Evolutionary conservation across 1,139 yeast species (phyloP).

Genomic region (Suhomyces atakaporum): DNA sequence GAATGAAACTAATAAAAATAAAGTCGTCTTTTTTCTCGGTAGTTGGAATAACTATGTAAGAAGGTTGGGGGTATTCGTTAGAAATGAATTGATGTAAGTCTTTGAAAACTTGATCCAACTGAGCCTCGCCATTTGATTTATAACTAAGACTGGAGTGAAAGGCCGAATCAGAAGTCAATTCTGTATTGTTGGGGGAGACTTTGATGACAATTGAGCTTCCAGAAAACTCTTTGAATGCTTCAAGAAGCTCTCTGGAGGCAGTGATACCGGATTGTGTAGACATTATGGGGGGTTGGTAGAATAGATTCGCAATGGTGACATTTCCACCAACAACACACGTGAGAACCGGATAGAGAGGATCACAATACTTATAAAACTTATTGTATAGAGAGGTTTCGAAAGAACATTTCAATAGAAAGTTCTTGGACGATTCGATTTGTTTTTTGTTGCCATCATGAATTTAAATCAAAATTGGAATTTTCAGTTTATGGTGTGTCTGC

Average conservation of each 20-base stretch:
- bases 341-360: neutral
- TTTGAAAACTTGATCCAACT: conserved; percentile 39
- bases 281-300: conserved; percentile 35
- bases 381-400: conserved; percentile 13
- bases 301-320: neutral
- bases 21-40: conserved; percentile 31
- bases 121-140: conserved; percentile 18
- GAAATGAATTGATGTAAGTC: conserved; percentile 35
- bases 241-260: conserved; percentile 47
- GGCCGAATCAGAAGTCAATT: conserved; percentile 39
- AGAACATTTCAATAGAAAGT: too few relatives aligned
- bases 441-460: too few relatives aligned
- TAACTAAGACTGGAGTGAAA: neutral
- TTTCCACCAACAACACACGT: neutral
- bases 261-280: conserved; percentile 73
- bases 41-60: conserved; percentile 56
- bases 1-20: conserved; percentile 79
- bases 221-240: conserved; percentile 28
- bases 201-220: conserved; percentile 37
- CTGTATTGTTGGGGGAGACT: conserved; percentile 48
- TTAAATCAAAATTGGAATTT: too few relatives aligned
- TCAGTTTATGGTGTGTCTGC: too few relatives aligned
- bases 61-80: conserved; percentile 51
- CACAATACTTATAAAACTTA: neutral
- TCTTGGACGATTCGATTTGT: too few relatives aligned